Base-by-base conservation (phyloP, 2,329 filamentous ascomycete genomes). In the Cercospora berteroae region DNA sequence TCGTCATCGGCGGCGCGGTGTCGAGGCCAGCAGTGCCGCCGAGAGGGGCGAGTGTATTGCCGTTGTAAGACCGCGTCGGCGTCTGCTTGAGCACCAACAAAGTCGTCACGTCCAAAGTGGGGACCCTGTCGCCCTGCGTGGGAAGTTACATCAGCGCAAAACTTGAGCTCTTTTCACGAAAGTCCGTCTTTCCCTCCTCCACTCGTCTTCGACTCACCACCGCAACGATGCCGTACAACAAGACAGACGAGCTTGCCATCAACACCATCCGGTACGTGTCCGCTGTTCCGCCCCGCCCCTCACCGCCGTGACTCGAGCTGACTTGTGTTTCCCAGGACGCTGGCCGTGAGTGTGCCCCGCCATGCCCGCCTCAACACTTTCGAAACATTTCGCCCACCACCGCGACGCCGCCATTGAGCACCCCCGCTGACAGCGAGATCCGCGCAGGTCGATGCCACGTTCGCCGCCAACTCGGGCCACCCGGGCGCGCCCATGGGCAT, bases 401-500 rank as follows among this genome's bases (percentile, higher is more conserved):
- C 5, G 36, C 33, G 31, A 78, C 75, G 74, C 74, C 77, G 80
- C 71, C 65, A 69, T 60, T 65, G 36, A 58, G 50, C 33, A 60
- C 18, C 44, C 8, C 31, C 44, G 36, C 67, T 67, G 59, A 67
- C 63, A 50, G n/a, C 36, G 18, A 33, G 42, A 67, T 10, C 33
- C 58, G 66, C 75, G 69, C 80, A 99, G 95, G 92, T 93, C 85
- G 95, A 99, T 97, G 95, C 94, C 81, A 97, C 94, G 79, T 89
- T 90, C 83, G 87, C 91, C 81, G 93, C 94, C 81, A 98, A 98
- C 88, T 97, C 94, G 73, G 95, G 95, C 80, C 95, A 99, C 85
- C 95, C 95, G 78, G 95, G 95, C 87, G 95, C 95, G 81, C 95
- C 95, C 78, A 99, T 99, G 95, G 89, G 88, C 80, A 87, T 98